These are phyloP conservation scores for Durusdinium trenchii DNA, from an alignment of 73 alveolate species.

Conservation along the genomic window DNA sequence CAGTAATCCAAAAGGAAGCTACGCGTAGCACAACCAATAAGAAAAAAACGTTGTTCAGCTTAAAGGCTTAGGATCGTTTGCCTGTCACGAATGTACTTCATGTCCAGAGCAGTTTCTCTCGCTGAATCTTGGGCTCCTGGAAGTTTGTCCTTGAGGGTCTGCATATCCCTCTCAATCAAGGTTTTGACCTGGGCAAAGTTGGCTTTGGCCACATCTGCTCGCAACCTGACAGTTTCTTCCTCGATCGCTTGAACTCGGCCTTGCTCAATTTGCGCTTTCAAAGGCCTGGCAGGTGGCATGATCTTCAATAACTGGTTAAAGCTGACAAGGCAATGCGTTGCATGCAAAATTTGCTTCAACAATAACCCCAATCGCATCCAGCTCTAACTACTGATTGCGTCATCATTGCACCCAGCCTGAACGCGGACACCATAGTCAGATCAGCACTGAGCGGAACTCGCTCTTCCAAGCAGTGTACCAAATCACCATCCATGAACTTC, in stretches of 20 bases:
- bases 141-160: background rate
- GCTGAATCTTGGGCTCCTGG: background rate
- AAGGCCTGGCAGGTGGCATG: too few species aligned
- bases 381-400: background rate
- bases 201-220: background rate
- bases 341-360: too few species aligned
- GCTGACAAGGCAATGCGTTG: too few species aligned
- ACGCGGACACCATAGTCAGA: background rate
- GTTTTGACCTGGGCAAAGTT: background rate
- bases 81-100: background rate
- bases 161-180: background rate
- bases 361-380: too few species aligned
- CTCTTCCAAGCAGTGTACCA: background rate
- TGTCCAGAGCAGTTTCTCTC: background rate
- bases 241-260: background rate
- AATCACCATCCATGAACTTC: background rate
- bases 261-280: background rate
- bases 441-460: background rate
- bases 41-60: too few species aligned
- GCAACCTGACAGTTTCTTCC: background rate
- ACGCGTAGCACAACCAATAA: too few species aligned
- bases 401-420: background rate
- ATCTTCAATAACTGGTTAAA: too few species aligned
- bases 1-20: too few species aligned
- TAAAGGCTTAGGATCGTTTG: background rate